Evolutionary conservation across 768 basidiomycete genomes (phyloP).

Genomic region (Lentinula lateritia): DNA sequence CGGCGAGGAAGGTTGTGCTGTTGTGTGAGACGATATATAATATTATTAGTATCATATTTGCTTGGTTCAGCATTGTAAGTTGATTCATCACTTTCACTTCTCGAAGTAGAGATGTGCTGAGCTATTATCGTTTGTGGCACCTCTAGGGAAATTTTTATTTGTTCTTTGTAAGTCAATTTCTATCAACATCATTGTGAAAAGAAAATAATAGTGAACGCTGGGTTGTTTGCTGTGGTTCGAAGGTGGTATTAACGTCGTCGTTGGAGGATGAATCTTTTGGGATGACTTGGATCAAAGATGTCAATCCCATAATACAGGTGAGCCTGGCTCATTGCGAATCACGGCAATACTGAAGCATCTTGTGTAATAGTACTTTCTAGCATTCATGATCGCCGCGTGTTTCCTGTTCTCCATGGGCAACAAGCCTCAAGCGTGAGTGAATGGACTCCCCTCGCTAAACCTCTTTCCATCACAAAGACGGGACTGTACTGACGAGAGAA

Average conservation of each 20-base stretch:
- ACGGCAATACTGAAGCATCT: not conserved
- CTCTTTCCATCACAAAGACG: constrained; percentile 11
- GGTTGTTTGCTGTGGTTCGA: not conserved
- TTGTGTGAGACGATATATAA: constrained; percentile 85
- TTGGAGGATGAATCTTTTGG: constrained; percentile 70
- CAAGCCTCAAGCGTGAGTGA: constrained; percentile 71
- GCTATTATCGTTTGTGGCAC: not conserved
- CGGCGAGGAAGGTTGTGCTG: constrained; percentile 65
- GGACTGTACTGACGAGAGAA: not conserved
- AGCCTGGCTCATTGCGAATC: not conserved
- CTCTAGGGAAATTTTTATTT: constrained; percentile 88
- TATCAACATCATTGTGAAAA: no score
- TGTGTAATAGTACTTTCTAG: constrained; percentile 64
- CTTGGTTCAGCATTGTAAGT: constrained; percentile 90
- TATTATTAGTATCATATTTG: constrained; percentile 78
- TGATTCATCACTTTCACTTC: not conserved
- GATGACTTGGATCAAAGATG: constrained; percentile 57
- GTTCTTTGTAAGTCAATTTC: constrained; percentile 69
- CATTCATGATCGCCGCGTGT: constrained; percentile 78
- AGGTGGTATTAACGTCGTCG: constrained; percentile 87
- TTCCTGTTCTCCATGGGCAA: constrained; percentile 97
- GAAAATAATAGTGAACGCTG: not conserved
- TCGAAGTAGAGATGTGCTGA: not conserved
- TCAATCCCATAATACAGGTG: constrained; percentile 77
- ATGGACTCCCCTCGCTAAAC: not conserved